Conservation (phyloP, 495 filamentous ascomycete species). For the Aspergillus taichungensis region DNA sequence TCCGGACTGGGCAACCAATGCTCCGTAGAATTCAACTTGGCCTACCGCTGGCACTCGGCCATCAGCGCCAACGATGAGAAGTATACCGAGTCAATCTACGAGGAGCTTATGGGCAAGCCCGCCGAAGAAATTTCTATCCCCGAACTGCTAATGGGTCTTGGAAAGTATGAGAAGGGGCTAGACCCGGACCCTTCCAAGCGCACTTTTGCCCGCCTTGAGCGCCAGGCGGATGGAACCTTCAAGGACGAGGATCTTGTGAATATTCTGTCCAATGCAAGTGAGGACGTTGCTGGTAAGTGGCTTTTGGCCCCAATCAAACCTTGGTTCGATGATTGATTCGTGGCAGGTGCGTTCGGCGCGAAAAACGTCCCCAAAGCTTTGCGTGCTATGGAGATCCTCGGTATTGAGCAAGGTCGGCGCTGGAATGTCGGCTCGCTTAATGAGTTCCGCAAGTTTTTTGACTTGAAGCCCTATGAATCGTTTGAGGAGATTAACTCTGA, state of each 20-base stretch:
- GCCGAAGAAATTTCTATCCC: constrained; percentile 41
- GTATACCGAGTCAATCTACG: constrained; percentile 54
- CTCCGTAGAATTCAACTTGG: constrained; percentile 62
- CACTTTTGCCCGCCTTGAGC: constrained; percentile 48
- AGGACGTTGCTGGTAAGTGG: constrained; percentile 47
- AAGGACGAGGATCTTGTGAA: constrained; percentile 54
- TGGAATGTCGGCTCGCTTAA: constrained; percentile 55
- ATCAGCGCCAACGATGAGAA: constrained; percentile 54
- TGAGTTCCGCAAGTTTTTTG: constrained; percentile 56
- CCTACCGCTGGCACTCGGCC: constrained; percentile 64
- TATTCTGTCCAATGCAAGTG: constrained; percentile 49
- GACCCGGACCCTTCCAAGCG: constrained; percentile 45
- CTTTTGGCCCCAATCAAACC: neutral
- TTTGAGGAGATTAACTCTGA: constrained; percentile 60
- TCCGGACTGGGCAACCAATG: constrained; percentile 63
- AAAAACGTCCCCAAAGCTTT: constrained; percentile 52
- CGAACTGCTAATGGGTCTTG: constrained; percentile 45
- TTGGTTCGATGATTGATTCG: neutral
- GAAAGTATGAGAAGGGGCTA: constrained; percentile 41
- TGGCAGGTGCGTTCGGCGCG: constrained; percentile 45
- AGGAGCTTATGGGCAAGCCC: constrained; percentile 46
- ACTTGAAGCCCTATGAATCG: constrained; percentile 45
- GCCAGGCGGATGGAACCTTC: constrained; percentile 48
- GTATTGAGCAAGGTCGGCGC: constrained; percentile 50
- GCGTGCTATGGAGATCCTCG: constrained; percentile 49